A percentile compares a stretch with the other conserved stretches of the same genome.
Evolutionary conservation across 441 rosid genomes (phyloP).

Genomic region (Adansonia gregorii): DNA sequence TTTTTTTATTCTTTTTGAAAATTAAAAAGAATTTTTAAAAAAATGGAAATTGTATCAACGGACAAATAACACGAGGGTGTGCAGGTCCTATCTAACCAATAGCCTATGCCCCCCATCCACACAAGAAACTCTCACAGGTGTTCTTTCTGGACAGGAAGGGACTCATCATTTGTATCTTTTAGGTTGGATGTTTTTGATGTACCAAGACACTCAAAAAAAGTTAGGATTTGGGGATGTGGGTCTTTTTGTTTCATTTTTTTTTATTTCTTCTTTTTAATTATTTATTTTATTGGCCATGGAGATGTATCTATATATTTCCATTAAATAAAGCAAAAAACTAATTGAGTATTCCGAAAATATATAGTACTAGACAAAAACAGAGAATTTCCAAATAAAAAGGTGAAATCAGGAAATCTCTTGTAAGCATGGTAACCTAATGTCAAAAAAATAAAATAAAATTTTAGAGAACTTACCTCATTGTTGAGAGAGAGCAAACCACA

Average conservation of each 20-base stretch:
- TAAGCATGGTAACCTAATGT: too few species aligned
- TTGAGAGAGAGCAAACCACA: too few species aligned
- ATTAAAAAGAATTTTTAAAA: neutral
- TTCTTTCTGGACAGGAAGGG: slow-evolving; percentile 25
- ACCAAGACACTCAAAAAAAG: neutral
- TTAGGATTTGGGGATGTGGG: neutral
- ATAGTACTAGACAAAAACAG: too few species aligned
- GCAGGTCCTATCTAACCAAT: slow-evolving; percentile 40
- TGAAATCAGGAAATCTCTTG: too few species aligned
- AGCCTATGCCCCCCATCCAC: slow-evolving; percentile 5
- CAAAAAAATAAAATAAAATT: too few species aligned
- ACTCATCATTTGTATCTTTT: slow-evolving; percentile 27
- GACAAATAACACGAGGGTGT: slow-evolving; percentile 34
- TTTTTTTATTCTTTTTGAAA: neutral
- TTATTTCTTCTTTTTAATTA: neutral
- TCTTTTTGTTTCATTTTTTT: too few species aligned
- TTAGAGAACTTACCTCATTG: too few species aligned
- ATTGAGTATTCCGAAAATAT: too few species aligned
- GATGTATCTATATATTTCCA: neutral
- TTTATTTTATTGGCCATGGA: neutral
- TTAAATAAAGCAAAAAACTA: too few species aligned
- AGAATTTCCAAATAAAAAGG: too few species aligned
- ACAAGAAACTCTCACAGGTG: slow-evolving; percentile 18
- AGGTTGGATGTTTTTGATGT: slow-evolving; percentile 37
- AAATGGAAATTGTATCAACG: neutral